These are phyloP conservation scores for Tetracladium maxilliforme DNA, from an alignment of 2,329 filamentous ascomycete genomes.

Conservation along the genomic window DNA sequence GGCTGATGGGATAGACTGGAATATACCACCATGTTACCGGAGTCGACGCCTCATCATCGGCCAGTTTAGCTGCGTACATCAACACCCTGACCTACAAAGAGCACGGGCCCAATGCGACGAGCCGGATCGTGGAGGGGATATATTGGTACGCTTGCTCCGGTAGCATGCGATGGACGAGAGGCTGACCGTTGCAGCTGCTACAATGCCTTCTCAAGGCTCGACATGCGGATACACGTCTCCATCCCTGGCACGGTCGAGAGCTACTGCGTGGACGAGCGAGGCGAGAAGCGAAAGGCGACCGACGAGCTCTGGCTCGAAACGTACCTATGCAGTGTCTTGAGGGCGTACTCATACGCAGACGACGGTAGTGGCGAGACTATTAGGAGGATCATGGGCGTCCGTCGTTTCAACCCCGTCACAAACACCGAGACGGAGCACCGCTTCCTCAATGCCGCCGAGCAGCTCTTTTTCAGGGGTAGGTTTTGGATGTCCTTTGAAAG, in stretches of 20 bases:
- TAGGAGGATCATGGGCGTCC: conserved; percentile 92
- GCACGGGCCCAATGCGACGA: conserved; percentile 57
- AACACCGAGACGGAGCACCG: conserved; percentile 97
- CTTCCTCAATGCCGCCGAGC: conserved; percentile 87
- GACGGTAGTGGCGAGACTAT: conserved; percentile 89
- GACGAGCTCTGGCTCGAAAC: conserved; percentile 96
- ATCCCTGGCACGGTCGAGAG: conserved; percentile 94
- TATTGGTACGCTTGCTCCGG: conserved; percentile 55
- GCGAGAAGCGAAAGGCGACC: conserved; percentile 83
- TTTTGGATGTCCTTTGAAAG: neutral
- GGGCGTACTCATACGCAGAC: conserved; percentile 93
- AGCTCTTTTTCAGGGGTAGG: conserved; percentile 81
- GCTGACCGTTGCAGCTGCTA: conserved; percentile 51
- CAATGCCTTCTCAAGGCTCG: conserved; percentile 95
- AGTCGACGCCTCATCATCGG: conserved; percentile 92
- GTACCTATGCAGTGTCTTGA: conserved; percentile 85
- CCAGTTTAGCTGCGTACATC: conserved; percentile 93
- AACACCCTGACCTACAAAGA: conserved; percentile 92
- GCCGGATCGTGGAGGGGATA: conserved; percentile 82
- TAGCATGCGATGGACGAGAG: conserved; percentile 9
- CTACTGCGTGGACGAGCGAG: conserved; percentile 93
- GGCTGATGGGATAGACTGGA: conserved; percentile 65
- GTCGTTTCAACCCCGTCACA: conserved; percentile 92
- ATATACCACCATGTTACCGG: conserved; percentile 98
- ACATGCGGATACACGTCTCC: conserved; percentile 97